A percentile compares a stretch with the other conserved stretches of the same genome.
These are phyloP conservation scores for Pichia sp. DNA, from an alignment of 1,139 yeast genomes.

Conservation along the genomic window DNA sequence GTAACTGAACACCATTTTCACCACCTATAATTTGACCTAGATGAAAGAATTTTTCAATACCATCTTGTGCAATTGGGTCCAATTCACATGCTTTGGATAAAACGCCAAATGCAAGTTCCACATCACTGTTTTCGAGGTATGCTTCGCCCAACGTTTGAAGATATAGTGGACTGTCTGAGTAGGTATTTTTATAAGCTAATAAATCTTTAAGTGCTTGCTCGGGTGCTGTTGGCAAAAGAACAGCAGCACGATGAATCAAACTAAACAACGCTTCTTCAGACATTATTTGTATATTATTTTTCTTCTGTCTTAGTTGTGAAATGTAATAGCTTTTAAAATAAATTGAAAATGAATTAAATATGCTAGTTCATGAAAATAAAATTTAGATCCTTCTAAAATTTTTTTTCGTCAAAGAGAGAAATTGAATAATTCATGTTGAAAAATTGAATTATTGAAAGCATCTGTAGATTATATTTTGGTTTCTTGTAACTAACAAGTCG, in stretches of 20 bases:
- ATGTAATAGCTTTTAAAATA: background rate
- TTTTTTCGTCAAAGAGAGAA: background rate
- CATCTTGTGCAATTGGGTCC: conserved; percentile 60
- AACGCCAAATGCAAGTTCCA: conserved; percentile 68
- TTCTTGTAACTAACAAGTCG: background rate
- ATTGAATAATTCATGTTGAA: conserved; percentile 4
- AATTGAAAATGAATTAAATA: background rate
- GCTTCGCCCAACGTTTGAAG: conserved; percentile 63
- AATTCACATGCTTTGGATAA: conserved; percentile 57
- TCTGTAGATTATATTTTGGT: background rate
- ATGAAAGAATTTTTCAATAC: conserved; percentile 78
- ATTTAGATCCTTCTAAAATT: background rate
- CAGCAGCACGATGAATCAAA: conserved; percentile 29
- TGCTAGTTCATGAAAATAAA: background rate
- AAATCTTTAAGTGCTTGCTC: conserved; percentile 37
- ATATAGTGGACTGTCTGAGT: conserved; percentile 31
- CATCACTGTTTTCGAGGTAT: conserved; percentile 68
- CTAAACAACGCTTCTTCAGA: conserved; percentile 14
- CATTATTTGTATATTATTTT: background rate
- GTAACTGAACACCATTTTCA: conserved; percentile 57
- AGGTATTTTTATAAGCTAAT: conserved; percentile 29
- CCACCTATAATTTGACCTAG: conserved; percentile 92
- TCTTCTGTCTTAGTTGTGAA: background rate
- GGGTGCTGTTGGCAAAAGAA: conserved; percentile 32
- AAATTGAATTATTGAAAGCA: too few relatives aligned